Conservation (phyloP, 108 stramenopile species). For the Cyclostephanos invisitatus region DNA sequence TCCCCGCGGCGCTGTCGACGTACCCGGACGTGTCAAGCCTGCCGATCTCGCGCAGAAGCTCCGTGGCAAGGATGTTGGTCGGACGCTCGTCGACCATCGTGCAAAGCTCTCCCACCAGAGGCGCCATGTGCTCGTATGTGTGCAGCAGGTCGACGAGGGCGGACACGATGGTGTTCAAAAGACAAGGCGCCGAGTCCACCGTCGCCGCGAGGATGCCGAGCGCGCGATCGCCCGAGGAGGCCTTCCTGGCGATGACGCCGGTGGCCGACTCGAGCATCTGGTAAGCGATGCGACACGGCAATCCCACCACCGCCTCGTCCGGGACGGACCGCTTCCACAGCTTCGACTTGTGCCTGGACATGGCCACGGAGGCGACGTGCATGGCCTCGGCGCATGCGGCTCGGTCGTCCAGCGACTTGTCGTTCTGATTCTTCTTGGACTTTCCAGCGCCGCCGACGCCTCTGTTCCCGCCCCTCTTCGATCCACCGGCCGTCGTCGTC, state of each 20-base stretch:
- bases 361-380: constrained; percentile 62
- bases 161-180: constrained; percentile 70
- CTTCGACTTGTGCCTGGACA: constrained; percentile 52
- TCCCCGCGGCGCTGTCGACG: constrained; percentile 36
- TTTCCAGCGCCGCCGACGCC: constrained; percentile 1
- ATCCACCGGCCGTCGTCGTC: constrained; percentile 8
- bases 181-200: constrained; percentile 50
- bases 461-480: constrained; percentile 10
- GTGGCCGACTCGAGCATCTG: constrained; percentile 79
- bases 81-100: constrained; percentile 52
- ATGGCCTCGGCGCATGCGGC: constrained; percentile 65
- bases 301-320: constrained; percentile 69
- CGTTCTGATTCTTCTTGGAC: constrained; percentile 33
- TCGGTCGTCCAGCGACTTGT: constrained; percentile 50
- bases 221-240: constrained; percentile 65
- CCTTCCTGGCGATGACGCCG: constrained; percentile 64
- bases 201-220: constrained; percentile 75
- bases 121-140: constrained; percentile 83
- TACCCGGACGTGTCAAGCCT: constrained; percentile 57
- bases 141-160: constrained; percentile 86
- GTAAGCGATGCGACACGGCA: constrained; percentile 86
- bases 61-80: constrained; percentile 59
- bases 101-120: constrained; percentile 76
- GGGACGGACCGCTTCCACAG: constrained; percentile 86
- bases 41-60: constrained; percentile 77